Percentiles rank a stretch among this genome's conserved stretches.
phyloP scores from a whole-genome alignment of 495 filamentous ascomycete genomes.

The Niebla homalea region DNA sequence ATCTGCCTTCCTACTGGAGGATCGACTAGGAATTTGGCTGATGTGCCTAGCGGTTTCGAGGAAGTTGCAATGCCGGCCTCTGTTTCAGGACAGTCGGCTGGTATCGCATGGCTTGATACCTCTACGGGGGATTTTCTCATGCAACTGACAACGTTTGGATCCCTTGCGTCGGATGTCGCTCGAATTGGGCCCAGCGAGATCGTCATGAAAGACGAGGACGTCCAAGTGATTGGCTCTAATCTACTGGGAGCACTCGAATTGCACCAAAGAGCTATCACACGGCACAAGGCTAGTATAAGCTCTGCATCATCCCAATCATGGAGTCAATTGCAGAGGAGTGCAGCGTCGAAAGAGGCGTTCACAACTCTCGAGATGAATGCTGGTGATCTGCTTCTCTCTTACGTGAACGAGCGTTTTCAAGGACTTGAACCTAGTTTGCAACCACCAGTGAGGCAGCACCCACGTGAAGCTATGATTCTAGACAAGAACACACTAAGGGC shows the following conservation, averaged over 20 bases:
- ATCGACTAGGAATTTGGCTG: not conserved
- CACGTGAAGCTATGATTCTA: slow-evolving; percentile 70
- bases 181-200: slow-evolving; percentile 78
- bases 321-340: slow-evolving; percentile 61
- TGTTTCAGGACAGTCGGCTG: slow-evolving; percentile 39
- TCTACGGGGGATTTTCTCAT: slow-evolving; percentile 91
- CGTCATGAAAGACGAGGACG: slow-evolving; percentile 52
- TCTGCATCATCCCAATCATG: slow-evolving; percentile 50
- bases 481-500: slow-evolving; percentile 83
- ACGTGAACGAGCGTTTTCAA: slow-evolving; percentile 65
- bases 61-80: slow-evolving; percentile 22
- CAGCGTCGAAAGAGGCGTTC: slow-evolving; percentile 34
- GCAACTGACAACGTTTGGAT: slow-evolving; percentile 58
- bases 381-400: slow-evolving; percentile 64
- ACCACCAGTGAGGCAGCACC: slow-evolving; percentile 58
- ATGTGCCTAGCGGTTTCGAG: slow-evolving; percentile 14
- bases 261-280: slow-evolving; percentile 46
- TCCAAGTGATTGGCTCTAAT: slow-evolving; percentile 29
- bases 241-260: slow-evolving; percentile 30
- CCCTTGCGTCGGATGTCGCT: slow-evolving; percentile 63
- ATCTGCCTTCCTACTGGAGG: slow-evolving; percentile 32
- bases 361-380: slow-evolving; percentile 41
- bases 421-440: slow-evolving; percentile 74
- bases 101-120: slow-evolving; percentile 86
- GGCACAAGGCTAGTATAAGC: slow-evolving; percentile 30